phyloP scores from a whole-genome alignment of 1,284 basidiomycete genomes.

The Microbotryum violaceum region DNA sequence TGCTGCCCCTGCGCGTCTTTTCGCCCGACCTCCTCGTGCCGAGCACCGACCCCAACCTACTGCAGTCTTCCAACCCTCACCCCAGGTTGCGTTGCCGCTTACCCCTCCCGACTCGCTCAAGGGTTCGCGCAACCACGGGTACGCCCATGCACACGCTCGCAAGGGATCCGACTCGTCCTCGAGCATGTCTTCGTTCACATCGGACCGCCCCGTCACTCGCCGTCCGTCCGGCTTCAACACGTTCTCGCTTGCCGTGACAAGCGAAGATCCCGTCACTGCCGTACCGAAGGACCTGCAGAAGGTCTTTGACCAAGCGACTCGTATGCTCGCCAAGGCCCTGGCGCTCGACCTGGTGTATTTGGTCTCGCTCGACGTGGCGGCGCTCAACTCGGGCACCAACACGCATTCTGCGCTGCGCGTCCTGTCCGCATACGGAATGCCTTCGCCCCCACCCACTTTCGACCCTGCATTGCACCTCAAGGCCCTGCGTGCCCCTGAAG shows the following conservation, averaged over 20 bases:
- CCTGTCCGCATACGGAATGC: constrained; percentile 32
- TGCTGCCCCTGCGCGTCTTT: too few species aligned
- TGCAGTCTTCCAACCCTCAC: too few species aligned
- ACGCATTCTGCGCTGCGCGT: constrained; percentile 9
- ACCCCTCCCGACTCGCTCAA: too few species aligned
- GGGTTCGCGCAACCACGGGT: too few species aligned
- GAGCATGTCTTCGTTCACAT: constrained; percentile 7
- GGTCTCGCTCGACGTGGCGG: constrained; percentile 27
- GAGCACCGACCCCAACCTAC: too few species aligned
- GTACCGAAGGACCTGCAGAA: constrained; percentile 31
- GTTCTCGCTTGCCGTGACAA: constrained; percentile 19
- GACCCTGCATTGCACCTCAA: constrained; percentile 36
- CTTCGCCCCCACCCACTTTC: constrained; percentile 31
- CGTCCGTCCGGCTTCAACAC: constrained; percentile 8
- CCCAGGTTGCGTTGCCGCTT: too few species aligned
- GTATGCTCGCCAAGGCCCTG: constrained; percentile 30
- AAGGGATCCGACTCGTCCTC: background rate
- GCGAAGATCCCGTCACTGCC: constrained; percentile 27
- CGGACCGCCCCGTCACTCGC: background rate
- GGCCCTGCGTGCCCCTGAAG: constrained; percentile 33
- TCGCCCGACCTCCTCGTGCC: too few species aligned
- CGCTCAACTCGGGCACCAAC: background rate
- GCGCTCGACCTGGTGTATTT: constrained; percentile 36
- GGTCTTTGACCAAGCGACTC: constrained; percentile 33
- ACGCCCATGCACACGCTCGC: too few species aligned